Conservation (phyloP, 257 asterid species). For the Solanum tacnaense region DNA sequence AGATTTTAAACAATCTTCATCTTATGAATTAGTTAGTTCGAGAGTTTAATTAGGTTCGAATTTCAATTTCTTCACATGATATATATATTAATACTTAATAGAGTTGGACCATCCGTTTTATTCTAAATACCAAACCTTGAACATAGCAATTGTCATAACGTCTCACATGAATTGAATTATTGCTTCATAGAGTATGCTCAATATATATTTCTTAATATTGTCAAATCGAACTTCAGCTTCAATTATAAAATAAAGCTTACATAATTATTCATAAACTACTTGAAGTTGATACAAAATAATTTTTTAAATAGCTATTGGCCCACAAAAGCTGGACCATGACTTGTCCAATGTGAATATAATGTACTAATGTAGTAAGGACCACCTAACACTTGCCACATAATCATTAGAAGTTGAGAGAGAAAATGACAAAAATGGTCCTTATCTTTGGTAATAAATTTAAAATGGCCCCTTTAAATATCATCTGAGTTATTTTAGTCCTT, state of each 20-base stretch:
- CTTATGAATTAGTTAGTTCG: neutral
- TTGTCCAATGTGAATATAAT: neutral
- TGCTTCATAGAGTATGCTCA: neutral
- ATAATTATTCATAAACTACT: neutral
- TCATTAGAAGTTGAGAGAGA: neutral
- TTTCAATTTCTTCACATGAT: neutral
- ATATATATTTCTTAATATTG: neutral
- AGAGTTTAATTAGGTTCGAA: neutral
- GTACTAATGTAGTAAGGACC: neutral
- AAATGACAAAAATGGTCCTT: neutral
- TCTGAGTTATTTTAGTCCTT: neutral
- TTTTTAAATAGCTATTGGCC: neutral
- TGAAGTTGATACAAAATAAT: neutral
- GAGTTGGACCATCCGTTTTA: neutral
- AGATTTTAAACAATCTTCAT: neutral
- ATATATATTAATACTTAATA: neutral
- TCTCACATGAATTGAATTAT: neutral
- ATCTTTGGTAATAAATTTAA: neutral
- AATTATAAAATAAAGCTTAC: neutral
- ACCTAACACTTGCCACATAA: neutral
- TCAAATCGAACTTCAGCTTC: neutral
- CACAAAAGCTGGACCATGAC: conserved; percentile 32
- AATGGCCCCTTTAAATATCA: neutral
- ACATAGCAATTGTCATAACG: neutral
- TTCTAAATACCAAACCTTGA: neutral